Evolutionary conservation across 306 rosid species (phyloP).

Genomic region (Rosa chinensis): DNA sequence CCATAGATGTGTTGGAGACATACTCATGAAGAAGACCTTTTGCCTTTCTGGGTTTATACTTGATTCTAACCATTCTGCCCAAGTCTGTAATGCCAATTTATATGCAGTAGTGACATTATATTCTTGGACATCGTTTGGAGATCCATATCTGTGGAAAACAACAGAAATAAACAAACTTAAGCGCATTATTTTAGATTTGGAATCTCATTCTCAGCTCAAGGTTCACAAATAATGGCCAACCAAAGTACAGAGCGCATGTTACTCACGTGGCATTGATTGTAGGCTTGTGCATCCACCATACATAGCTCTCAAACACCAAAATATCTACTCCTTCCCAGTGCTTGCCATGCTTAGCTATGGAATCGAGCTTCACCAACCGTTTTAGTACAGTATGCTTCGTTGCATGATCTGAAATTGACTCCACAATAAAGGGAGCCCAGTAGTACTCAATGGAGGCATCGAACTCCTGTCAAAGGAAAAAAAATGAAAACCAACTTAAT

Average conservation of each 20-base stretch:
- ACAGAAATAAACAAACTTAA: background rate
- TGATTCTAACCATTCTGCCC: conserved; percentile 85
- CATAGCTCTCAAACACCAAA: conserved; percentile 87
- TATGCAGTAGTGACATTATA: conserved; percentile 78
- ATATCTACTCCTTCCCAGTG: conserved; percentile 86
- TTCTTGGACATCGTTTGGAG: conserved; percentile 58
- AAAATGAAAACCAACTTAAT: background rate
- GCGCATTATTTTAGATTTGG: background rate
- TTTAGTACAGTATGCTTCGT: conserved; percentile 76
- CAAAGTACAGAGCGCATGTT: background rate
- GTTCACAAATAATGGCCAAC: background rate
- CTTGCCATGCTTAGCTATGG: conserved; percentile 73
- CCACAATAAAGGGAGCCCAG: conserved; percentile 91
- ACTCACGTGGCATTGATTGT: conserved; percentile 76
- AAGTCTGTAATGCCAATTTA: conserved; percentile 75
- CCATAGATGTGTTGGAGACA: conserved; percentile 97
- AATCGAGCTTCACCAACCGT: conserved; percentile 69
- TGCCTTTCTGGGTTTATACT: conserved; percentile 59
- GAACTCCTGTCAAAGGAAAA: conserved; percentile 46
- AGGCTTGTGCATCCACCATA: conserved; percentile 91
- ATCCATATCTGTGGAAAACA: conserved; percentile 50
- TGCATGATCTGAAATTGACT: conserved; percentile 89
- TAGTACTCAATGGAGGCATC: conserved; percentile 83
- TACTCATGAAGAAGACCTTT: conserved; percentile 73
- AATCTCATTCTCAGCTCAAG: background rate